These are phyloP conservation scores for Flaveria robusta DNA, from an alignment of 129 eudicot species.

Conservation along the genomic window DNA sequence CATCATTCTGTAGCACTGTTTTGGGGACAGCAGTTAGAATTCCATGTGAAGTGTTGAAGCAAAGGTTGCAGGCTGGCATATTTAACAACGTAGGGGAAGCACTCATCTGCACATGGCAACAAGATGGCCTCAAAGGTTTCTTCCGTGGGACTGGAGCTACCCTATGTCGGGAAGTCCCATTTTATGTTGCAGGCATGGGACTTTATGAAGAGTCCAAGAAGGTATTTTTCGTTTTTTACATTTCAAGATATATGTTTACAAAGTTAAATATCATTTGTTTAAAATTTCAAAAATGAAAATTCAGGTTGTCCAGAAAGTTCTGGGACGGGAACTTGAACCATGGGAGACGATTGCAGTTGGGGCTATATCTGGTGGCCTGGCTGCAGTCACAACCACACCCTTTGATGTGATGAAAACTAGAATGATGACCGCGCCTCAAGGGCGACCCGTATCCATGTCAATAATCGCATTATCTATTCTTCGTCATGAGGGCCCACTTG, in stretches of 20 bases:
- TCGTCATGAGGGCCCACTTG: conserved; percentile 89
- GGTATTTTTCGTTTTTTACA: conserved; percentile 39
- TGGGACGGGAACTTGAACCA: conserved; percentile 83
- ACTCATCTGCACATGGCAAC: conserved; percentile 81
- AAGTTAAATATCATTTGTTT: not conserved
- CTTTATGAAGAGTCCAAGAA: conserved; percentile 94
- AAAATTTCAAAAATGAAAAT: not conserved
- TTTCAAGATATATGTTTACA: not conserved
- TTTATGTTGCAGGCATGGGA: conserved; percentile 97
- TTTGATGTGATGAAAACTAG: conserved; percentile 95
- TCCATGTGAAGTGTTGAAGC: conserved; percentile 89
- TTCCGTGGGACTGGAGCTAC: conserved; percentile 99
- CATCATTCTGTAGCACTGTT: conserved; percentile 89
- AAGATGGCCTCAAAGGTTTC: conserved; percentile 91
- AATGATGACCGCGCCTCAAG: conserved; percentile 92
- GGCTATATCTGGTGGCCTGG: conserved; percentile 92
- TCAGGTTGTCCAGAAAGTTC: conserved; percentile 65
- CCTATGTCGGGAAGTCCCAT: conserved; percentile 93
- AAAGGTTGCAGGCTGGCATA: conserved; percentile 91
- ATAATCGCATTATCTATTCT: conserved; percentile 80
- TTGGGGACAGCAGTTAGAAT: conserved; percentile 90
- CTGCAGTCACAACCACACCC: conserved; percentile 92
- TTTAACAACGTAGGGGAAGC: conserved; percentile 84
- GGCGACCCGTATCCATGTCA: conserved; percentile 65
- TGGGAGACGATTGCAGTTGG: conserved; percentile 67